Evolutionary conservation across 2,329 filamentous ascomycete genomes (phyloP).

Genomic region (Fusarium sp.): DNA sequence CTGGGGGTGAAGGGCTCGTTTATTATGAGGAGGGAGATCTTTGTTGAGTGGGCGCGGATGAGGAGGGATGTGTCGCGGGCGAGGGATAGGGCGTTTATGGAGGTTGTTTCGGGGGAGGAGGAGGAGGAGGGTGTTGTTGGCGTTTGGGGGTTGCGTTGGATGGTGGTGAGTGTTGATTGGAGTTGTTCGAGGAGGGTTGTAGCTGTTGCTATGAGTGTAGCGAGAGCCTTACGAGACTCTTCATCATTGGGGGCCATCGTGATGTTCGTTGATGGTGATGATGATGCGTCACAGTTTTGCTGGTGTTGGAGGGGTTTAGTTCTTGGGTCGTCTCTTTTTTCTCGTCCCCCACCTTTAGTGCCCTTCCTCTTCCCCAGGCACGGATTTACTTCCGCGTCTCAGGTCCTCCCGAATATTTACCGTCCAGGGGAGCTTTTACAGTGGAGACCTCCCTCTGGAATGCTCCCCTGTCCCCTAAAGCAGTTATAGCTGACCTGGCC

Average conservation of each 20-base stretch:
- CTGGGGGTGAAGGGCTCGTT: conserved; percentile 87
- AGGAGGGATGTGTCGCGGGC: conserved; percentile 77
- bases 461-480: not conserved
- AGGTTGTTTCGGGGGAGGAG: conserved; percentile 18
- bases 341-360: conserved; percentile 35
- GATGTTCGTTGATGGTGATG: too few species aligned
- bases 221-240: conserved; percentile 50
- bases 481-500: conserved; percentile 36
- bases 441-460: conserved; percentile 33
- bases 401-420: conserved; percentile 29
- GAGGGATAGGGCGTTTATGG: conserved; percentile 70
- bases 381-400: conserved; percentile 17
- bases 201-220: conserved; percentile 50
- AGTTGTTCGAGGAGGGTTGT: conserved; percentile 53
- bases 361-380: not conserved
- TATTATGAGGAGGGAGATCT: conserved; percentile 85
- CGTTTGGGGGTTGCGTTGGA: conserved; percentile 45
- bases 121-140: conserved; percentile 15
- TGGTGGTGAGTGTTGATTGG: conserved; percentile 52
- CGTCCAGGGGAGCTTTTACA: conserved; percentile 36
- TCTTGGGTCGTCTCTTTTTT: conserved; percentile 20
- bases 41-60: conserved; percentile 84
- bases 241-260: conserved; percentile 40
- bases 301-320: conserved; percentile 40
- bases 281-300: conserved; percentile 8